Conservation (phyloP, 2,329 filamentous ascomycete genomes). For the Colletotrichum sp. region DNA sequence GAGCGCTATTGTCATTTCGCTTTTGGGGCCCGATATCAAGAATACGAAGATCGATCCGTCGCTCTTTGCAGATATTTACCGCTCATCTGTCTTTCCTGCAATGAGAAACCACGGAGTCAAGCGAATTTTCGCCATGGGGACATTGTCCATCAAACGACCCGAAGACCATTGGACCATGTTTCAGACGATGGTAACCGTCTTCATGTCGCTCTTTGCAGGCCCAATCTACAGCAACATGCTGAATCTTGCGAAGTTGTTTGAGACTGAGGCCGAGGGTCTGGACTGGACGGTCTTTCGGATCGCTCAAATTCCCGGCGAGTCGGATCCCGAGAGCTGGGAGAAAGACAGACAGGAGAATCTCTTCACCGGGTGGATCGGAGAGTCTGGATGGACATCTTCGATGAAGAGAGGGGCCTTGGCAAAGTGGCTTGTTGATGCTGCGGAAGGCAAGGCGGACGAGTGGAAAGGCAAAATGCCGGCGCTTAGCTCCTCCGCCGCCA, state of each 20-base stretch:
- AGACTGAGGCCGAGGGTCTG: conserved; percentile 23
- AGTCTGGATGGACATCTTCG: conserved; percentile 22
- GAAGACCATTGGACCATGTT: conserved; percentile 27
- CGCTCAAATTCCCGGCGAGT: not conserved
- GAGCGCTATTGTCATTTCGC: conserved; percentile 25
- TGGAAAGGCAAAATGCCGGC: conserved; percentile 30
- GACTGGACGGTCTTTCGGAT: conserved; percentile 35
- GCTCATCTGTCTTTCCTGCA: conserved; percentile 22
- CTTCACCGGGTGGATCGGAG: conserved; percentile 24
- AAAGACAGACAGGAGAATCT: conserved; percentile 27
- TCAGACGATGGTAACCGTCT: conserved; percentile 20
- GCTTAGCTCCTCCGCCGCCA: not conserved
- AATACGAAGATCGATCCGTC: not conserved
- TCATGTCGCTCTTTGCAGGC: conserved; percentile 1
- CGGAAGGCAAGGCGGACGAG: conserved; percentile 19
- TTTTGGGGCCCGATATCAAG: conserved; percentile 26
- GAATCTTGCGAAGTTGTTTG: conserved; percentile 25
- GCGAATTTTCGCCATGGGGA: conserved; percentile 38
- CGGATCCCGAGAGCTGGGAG: not conserved
- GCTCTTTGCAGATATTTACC: conserved; percentile 23
- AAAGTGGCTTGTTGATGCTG: conserved; percentile 33
- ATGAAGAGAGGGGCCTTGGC: conserved; percentile 26
- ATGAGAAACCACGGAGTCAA: conserved; percentile 33
- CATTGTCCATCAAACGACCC: conserved; percentile 28
- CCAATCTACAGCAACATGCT: conserved; percentile 24